A percentile compares a stretch with the other conserved stretches of the same genome.
These are phyloP conservation scores for Lanzia echinophila DNA, from an alignment of 2,329 filamentous ascomycete species.

Conservation along the genomic window DNA sequence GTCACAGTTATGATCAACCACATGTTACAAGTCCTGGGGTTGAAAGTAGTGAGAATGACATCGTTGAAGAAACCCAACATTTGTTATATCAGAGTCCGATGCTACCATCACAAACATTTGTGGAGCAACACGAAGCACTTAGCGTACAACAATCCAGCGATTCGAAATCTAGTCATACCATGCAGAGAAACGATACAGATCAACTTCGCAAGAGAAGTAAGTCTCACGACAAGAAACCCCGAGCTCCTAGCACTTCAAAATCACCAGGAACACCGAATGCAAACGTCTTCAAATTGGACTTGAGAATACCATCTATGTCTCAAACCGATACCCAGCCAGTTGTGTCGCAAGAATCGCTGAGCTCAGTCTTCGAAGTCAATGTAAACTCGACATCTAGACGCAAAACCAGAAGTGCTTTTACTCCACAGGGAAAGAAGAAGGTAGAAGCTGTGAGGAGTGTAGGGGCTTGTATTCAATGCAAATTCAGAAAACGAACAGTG, in stretches of 20 bases:
- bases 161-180: too few species aligned
- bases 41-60: neutral
- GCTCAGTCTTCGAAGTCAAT: conserved; percentile 9
- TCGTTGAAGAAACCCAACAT: too few species aligned
- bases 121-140: too few species aligned
- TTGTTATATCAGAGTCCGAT: too few species aligned
- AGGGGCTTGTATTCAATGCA: conserved; percentile 27
- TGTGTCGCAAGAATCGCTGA: conserved; percentile 4
- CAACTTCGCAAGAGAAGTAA: neutral
- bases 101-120: too few species aligned
- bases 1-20: neutral
- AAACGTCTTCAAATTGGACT: conserved; percentile 1
- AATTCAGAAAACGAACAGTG: conserved; percentile 26
- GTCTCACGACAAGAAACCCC: neutral
- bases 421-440: conserved; percentile 10
- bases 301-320: neutral
- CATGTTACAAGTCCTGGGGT: neutral
- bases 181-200: neutral
- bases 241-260: neutral
- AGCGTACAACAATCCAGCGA: too few species aligned
- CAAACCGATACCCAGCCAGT: neutral
- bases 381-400: neutral
- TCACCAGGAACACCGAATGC: neutral
- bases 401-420: conserved; percentile 9
- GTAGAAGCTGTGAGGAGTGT: conserved; percentile 21